Evolutionary conservation across 495 filamentous ascomycete species (phyloP).

Genomic region (Aspergillus incahuasiensis): DNA sequence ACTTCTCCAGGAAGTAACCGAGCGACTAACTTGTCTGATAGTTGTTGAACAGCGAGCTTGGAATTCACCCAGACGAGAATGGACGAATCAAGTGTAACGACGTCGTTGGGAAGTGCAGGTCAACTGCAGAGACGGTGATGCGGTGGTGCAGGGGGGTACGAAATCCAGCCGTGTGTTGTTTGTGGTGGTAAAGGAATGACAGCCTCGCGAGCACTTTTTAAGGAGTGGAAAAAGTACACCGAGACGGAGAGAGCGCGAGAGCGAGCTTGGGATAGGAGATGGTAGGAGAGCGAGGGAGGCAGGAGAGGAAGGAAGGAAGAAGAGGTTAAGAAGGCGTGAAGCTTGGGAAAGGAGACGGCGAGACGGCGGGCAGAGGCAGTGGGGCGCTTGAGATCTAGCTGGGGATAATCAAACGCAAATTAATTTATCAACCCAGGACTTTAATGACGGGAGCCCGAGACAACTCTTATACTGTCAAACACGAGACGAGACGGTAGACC

Average conservation of each 20-base stretch:
- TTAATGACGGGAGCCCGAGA: conserved; percentile 1
- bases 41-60: conserved; percentile 6
- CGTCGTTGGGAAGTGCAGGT: conserved; percentile 26
- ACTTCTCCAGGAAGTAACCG: conserved; percentile 43
- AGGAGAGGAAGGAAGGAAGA: conserved; percentile 17
- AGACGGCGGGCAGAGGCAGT: conserved; percentile 8
- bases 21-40: conserved; percentile 13
- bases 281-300: conserved; percentile 19
- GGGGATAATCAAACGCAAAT: conserved; percentile 25
- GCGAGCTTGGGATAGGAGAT: neutral
- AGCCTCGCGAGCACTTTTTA: conserved; percentile 31
- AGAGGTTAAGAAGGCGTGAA: conserved; percentile 17
- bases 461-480: neutral
- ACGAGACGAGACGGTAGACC: neutral
- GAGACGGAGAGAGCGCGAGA: conserved; percentile 15
- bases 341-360: conserved; percentile 10
- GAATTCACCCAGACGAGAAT: neutral
- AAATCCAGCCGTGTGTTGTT: conserved; percentile 17
- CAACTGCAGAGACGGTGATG: conserved; percentile 33
- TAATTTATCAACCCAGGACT: conserved; percentile 13
- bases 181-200: conserved; percentile 33
- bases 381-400: conserved; percentile 23
- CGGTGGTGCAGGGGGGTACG: conserved; percentile 13
- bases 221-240: conserved; percentile 34
- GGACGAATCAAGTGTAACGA: conserved; percentile 1